Base-by-base conservation (phyloP, 345 rosid genomes). In the Acer yangbiense region DNA sequence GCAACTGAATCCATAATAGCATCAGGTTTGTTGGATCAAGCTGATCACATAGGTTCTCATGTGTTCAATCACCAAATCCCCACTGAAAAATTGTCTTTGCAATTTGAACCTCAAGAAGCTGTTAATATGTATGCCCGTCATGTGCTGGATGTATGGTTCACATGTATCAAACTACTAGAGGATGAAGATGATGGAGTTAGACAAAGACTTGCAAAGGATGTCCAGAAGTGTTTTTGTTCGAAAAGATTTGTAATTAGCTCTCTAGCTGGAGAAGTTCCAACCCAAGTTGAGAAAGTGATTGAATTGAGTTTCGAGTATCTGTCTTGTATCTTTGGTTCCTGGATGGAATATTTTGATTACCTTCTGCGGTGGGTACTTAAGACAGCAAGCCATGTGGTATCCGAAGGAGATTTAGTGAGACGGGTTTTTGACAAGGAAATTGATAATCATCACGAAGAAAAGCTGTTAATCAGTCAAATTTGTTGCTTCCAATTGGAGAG, bases 361-460 rank as follows among this genome's bases (percentile, higher is more conserved):
- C 96, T 95, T 83, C 70, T 83, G 23, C 86, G 66, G 69, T 92
- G 92, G 93, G 91, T 90, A 41, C 81, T 77, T 23, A 81, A 84
- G 76, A 82, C 87, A 9, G 93, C 88, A 41, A 87, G 78, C 81
- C 83, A 81, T 78, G 86, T 74, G 50, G 84, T 82, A 21, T 75
- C 88, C 6, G 78, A 85, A 46, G 86, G 85, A 69, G 96, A 95
- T 85, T 83, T 93, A 46, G 95, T 95, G 80, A 88, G 97, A 78
- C 89, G 84, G 75, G 98, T 95, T 76, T 95, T 95, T 50, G 99
- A 95, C 90, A 95, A 90, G 86, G 99, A 95, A 79, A 90, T 93
- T 5, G 97, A 95, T 81, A 95, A 95, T 75, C 98, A 92, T 76
- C 97, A 93, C 7, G 96, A 95, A 83, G 99, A 95, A 82, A 95